These are phyloP conservation scores for Mycosphaerelloides madeirae DNA, from an alignment of 2,329 filamentous ascomycete genomes.

Conservation along the genomic window DNA sequence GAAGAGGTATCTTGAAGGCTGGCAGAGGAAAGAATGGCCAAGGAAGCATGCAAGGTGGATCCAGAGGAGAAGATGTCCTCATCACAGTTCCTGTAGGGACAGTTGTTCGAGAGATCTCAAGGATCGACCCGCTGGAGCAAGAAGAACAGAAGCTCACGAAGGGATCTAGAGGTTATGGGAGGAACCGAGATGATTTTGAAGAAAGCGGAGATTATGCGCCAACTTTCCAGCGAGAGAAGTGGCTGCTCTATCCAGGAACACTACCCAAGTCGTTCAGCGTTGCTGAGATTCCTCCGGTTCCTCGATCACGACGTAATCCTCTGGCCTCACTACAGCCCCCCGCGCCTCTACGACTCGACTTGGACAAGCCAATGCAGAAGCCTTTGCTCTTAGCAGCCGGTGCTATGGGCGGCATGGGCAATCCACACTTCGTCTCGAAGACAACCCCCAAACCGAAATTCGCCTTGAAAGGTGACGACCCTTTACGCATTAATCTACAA, in stretches of 20 bases:
- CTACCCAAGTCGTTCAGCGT: slow-evolving; percentile 63
- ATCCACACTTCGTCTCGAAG: slow-evolving; percentile 83
- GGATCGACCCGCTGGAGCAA: slow-evolving; percentile 71
- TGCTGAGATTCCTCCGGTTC: slow-evolving; percentile 55
- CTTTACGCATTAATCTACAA: slow-evolving; percentile 72
- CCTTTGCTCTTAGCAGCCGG: slow-evolving; percentile 84
- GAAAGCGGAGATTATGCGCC: slow-evolving; percentile 29
- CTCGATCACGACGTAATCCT: slow-evolving; percentile 52
- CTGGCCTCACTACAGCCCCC: slow-evolving; percentile 65
- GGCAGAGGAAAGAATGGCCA: slow-evolving; percentile 73
- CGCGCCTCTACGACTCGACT: slow-evolving; percentile 59
- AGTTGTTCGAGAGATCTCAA: slow-evolving; percentile 74
- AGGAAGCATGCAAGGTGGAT: slow-evolving; percentile 67
- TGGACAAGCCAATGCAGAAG: slow-evolving; percentile 66
- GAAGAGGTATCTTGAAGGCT: slow-evolving; percentile 69
- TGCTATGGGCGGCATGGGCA: slow-evolving; percentile 83
- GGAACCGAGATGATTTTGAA: slow-evolving; percentile 34
- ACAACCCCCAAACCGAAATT: slow-evolving; percentile 74
- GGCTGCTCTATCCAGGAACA: slow-evolving; percentile 79
- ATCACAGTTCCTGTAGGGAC: slow-evolving; percentile 91
- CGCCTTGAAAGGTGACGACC: slow-evolving; percentile 78
- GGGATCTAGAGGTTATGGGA: slow-evolving; percentile 26
- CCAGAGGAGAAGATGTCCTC: slow-evolving; percentile 78
- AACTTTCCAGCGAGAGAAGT: slow-evolving; percentile 60
- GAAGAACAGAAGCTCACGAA: slow-evolving; percentile 45